Base-by-base conservation (phyloP, 225 moss, liverwort and hornwort species). In the Physcomitrium patens region DNA sequence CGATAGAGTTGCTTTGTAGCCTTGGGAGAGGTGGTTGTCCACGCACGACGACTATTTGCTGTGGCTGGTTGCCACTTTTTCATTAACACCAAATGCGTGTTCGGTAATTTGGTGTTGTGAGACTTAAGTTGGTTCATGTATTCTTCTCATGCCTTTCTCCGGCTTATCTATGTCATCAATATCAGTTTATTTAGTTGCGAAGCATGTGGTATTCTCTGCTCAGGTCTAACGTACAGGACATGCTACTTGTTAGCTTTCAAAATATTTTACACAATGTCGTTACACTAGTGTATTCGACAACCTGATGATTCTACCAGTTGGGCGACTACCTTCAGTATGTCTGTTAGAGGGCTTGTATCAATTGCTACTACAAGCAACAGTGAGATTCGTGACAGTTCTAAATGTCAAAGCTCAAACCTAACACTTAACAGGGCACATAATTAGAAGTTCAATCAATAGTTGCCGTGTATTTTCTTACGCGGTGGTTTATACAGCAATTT, bases 11-110 rank as follows among this genome's bases (percentile, higher is more conserved):
- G 70, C 50, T 22, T 18, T 72, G 3, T 15, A n/a, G 64, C 18
- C 41, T 60, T 70, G 46, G 37, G 18, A 65, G 65, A 76, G 76
- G 79, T 83, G 23, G 56, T 42, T 55, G 10, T 27, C 27, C 22
- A 10, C 2, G 13, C 14, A 2, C 23, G 51, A 37, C 51, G 10
- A 24, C 31, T 61, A 0, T 11, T 49, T 17, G 54, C 19, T 55
- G 20, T 15, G 0, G 18, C 59, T 45, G 37, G 49, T 69, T 56
- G 72, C 22, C 26, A 1, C 3, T 62, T 63, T 60, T 23, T n/a
- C 1, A 46, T 70, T 58, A 16, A 11, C 11, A 17, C 2, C 9
- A 13, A 49, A 62, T 28, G 43, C 22, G 11, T 41, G 51, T 52
- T 43, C 17, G 10, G 24, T 16, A 17, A 28, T 24, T 57, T 56